phyloP scores from a whole-genome alignment of 192 early-diverging fungal species.

The Chytriomyces confervae region DNA sequence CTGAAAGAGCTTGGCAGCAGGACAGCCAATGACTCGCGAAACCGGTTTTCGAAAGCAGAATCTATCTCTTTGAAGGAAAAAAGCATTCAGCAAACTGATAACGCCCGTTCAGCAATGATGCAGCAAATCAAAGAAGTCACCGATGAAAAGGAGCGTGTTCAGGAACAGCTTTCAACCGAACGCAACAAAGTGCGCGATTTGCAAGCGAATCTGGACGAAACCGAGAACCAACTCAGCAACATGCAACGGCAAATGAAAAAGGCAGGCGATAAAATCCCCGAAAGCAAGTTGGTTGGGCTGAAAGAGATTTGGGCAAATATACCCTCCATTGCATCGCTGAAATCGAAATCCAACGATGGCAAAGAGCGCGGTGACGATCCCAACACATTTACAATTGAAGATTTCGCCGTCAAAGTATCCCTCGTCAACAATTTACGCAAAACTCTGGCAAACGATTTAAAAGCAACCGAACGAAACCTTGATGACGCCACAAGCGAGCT shows the following conservation, averaged over 20 bases:
- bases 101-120: slow-evolving; percentile 29
- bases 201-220: slow-evolving; percentile 24
- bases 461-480: slow-evolving; percentile 12
- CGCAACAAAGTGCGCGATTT: slow-evolving; percentile 36
- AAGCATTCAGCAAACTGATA: slow-evolving; percentile 32
- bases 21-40: neutral
- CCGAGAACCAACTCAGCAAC: neutral
- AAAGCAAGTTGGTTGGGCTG: neutral
- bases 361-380: neutral
- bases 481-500: slow-evolving; percentile 29
- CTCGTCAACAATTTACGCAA: slow-evolving; percentile 11
- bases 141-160: slow-evolving; percentile 44
- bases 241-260: neutral
- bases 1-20: neutral
- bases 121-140: slow-evolving; percentile 48
- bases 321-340: neutral
- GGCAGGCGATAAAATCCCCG: neutral
- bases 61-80: slow-evolving; percentile 37
- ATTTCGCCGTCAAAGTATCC: slow-evolving; percentile 19
- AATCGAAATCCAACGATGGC: neutral
- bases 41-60: slow-evolving; percentile 5
- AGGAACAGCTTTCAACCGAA: slow-evolving; percentile 36
- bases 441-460: slow-evolving; percentile 4
- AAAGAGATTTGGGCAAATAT: slow-evolving; percentile 10
- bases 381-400: slow-evolving; percentile 20